Evolutionary conservation across 2,329 filamentous ascomycete genomes (phyloP), one percentile per base, ranked within the genome.

Genomic region (Teratosphaeria destructans): DNA sequence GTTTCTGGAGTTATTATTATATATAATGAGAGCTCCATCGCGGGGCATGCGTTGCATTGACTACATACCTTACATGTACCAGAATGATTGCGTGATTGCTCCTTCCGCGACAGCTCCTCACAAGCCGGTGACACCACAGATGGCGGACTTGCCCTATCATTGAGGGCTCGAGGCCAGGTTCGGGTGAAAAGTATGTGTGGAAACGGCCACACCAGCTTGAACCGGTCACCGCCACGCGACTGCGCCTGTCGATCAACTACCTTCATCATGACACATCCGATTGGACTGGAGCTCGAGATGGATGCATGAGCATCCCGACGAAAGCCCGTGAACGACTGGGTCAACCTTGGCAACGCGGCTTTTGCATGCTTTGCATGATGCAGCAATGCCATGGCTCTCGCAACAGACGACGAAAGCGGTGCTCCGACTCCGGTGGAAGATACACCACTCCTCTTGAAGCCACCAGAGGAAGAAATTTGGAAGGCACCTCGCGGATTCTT

Each of bases 391-490:
- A 49, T 49, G 43, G 16, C n/a, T 23, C 43, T 19, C n/a, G 10
- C 43, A 6, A 23, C n/a, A 49, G 43, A 49, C n/a, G 16, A 49
- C n/a, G 43, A 49, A 10, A 23, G 19, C 16, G 43, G 19, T 19
- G 19, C 43, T 23, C 10, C 43, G 26, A 6, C 43, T 10, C n/a
- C 43, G 5, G 52, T 43, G 8, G 62, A 63, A 43, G 57, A 61
- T 23, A 59, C 61, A 52, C 62, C 60, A 52, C 19, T 19, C 3
- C 54, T 65, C 16, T 60, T 64, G 12, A 58, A 60, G 58, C 57
- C 59, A 58, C 63, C 62, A 8, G 62, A 64, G n/a, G 62, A 62
- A 60, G 59, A 57, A 16, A 53, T 60, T n/a, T 65, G 63, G 63
- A 61, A 61, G 47, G 57, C 63, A 12, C 63, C 63, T n/a, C 59